phyloP scores from a whole-genome alignment of 176 grass and related monocot genomes.

The Juncus inflexus region DNA sequence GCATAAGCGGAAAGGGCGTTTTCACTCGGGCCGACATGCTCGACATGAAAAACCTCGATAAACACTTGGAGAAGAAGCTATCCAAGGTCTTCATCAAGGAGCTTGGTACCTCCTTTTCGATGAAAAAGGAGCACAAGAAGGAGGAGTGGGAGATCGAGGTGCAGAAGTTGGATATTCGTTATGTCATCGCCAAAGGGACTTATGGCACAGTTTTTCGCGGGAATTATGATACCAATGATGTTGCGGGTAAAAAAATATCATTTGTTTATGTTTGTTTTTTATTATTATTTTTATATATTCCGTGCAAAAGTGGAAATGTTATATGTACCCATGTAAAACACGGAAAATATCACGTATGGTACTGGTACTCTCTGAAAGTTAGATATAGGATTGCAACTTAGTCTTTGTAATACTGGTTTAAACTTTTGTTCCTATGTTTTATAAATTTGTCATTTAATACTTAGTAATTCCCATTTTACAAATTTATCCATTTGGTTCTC shows the following conservation, averaged over 20 bases:
- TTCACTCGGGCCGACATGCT: constrained; percentile 66
- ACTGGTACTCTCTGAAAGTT: too few species aligned
- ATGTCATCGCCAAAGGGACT: constrained; percentile 64
- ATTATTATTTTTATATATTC: neutral
- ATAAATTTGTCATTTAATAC: too few species aligned
- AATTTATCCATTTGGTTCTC: neutral
- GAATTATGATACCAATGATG: constrained; percentile 61
- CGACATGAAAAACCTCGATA: constrained; percentile 62
- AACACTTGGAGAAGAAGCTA: constrained; percentile 70
- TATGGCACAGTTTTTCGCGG: constrained; percentile 88
- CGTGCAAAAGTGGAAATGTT: neutral
- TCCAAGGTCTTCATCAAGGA: constrained; percentile 67
- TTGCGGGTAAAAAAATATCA: constrained; percentile 45
- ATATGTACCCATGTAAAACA: neutral
- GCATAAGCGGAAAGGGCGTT: constrained; percentile 36
- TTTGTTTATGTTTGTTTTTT: neutral
- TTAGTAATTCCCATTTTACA: neutral
- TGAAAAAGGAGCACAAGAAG: constrained; percentile 17
- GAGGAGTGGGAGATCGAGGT: constrained; percentile 85
- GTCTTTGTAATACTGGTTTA: too few species aligned
- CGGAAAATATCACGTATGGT: too few species aligned
- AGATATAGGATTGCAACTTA: neutral
- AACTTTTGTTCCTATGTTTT: neutral
- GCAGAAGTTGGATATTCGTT: constrained; percentile 68
- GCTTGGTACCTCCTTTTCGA: constrained; percentile 18